Percentiles rank a stretch among this genome's conserved stretches.
phyloP scores from a whole-genome alignment of 2,329 filamentous ascomycete genomes.

The Ceratocystis huliohia region DNA sequence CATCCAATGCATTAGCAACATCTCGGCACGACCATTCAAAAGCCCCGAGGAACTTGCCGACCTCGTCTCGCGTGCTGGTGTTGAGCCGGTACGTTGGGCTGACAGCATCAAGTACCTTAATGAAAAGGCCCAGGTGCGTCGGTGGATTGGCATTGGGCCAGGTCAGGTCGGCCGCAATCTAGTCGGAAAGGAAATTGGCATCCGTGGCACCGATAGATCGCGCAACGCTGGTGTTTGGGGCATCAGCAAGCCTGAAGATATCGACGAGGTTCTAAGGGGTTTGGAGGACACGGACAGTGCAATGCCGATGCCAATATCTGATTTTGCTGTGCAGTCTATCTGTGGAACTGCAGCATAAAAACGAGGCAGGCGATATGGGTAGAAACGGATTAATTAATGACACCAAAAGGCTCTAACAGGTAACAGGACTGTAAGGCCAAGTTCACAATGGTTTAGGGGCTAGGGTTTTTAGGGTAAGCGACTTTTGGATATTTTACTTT shows the following conservation, averaged over 20 bases:
- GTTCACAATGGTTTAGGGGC: background rate
- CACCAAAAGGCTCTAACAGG: background rate
- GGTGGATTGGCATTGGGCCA: constrained; percentile 86
- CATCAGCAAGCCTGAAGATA: constrained; percentile 65
- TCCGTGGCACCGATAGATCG: constrained; percentile 61
- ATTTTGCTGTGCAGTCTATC: constrained; percentile 16
- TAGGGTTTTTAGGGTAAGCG: background rate
- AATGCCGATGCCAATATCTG: constrained; percentile 31
- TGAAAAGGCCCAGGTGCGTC: constrained; percentile 63
- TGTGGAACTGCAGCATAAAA: constrained; percentile 5
- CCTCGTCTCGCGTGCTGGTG: constrained; percentile 63
- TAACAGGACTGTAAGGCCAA: background rate
- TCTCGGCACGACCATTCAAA: constrained; percentile 64
- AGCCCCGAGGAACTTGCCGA: constrained; percentile 65
- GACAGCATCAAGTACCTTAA: constrained; percentile 84
- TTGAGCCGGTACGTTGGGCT: constrained; percentile 94
- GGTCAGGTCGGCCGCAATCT: constrained; percentile 89
- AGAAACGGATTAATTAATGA: background rate
- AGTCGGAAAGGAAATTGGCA: constrained; percentile 89
- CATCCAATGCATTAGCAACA: constrained; percentile 75
- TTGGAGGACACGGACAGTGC: constrained; percentile 51
- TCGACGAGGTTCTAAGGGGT: constrained; percentile 53
- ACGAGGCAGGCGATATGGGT: background rate
- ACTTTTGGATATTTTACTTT: background rate
- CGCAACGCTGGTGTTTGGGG: constrained; percentile 91